Evolutionary conservation across 768 basidiomycete species (phyloP), one percentile per base, ranked within the genome.

Genomic region (Hygrophoropsis aurantiaca): DNA sequence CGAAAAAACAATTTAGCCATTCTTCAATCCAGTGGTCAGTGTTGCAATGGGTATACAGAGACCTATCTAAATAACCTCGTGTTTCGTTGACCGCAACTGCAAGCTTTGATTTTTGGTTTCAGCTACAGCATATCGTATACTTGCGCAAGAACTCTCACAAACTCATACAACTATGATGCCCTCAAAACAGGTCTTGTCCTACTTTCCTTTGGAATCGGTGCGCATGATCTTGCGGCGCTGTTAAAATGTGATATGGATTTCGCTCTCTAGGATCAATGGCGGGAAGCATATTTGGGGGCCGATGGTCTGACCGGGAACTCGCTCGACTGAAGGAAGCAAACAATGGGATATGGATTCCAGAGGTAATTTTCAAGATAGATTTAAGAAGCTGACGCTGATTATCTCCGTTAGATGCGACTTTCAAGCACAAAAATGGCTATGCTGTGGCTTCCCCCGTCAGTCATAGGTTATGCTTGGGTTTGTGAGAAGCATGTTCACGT

Each of bases 161-260:
- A 71, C n/a, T 66, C 73, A 6, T 93, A 92, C 57, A 59, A 73
- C 30, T 91, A 85, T 60, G 71, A 78, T 39, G 71, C 90, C 1
- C 68, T 94, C 4, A 69, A 80, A 41, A 84, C 86, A 35, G 91
- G 91, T 3, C 66, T 91, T 13, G 80, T 90, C 7, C 75, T 90
- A 3, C 75, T 94, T 4, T 63, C 84, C 0, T 89, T 80, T 57
- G 90, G 90, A 27, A 52, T 77, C 5, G 84, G 84, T 79, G 41
- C 38, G 70, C 51, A 33, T 3, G 19, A 11, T 40, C 15, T 6
- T 32, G 25, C 20, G 23, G 27, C 27, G 5, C 13, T 38, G n/a
- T 37, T n/a, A 18, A n/a, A 11, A 27, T 11, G n/a, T 41, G 7
- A 26, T 24, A 40, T 39, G 23, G 2, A n/a, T 6, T 15, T 43